phyloP scores from a whole-genome alignment of 2,329 filamentous ascomycete species.

The Orbilia brochopaga region DNA sequence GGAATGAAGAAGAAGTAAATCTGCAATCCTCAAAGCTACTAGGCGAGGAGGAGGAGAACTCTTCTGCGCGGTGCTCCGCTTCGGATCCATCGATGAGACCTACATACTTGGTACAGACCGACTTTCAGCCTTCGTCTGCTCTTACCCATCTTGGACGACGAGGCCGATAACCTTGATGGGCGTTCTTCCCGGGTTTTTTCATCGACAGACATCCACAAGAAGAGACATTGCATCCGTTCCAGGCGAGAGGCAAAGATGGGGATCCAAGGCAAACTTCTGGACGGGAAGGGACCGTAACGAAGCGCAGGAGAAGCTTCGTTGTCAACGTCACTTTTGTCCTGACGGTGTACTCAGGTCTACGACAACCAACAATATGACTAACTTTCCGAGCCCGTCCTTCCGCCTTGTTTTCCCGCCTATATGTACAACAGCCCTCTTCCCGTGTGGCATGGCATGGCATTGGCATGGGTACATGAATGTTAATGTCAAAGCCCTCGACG shows the following conservation, averaged over 20 bases:
- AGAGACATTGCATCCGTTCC: slow-evolving; percentile 13
- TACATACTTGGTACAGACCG: no score
- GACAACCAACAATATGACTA: slow-evolving; percentile 25
- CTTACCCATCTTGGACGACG: slow-evolving; percentile 41
- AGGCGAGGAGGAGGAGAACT: slow-evolving; percentile 19
- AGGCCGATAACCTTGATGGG: slow-evolving; percentile 34
- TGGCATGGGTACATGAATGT: slow-evolving; percentile 3
- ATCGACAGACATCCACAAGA: slow-evolving; percentile 15
- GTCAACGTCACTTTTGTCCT: slow-evolving; percentile 45
- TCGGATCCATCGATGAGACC: slow-evolving; percentile 25
- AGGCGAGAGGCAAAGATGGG: slow-evolving; percentile 16
- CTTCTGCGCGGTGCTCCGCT: slow-evolving; percentile 19
- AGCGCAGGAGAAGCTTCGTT: slow-evolving; percentile 33
- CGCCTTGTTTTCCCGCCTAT: slow-evolving; percentile 49
- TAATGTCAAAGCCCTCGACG: slow-evolving; percentile 33
- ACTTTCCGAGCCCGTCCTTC: slow-evolving; percentile 16
- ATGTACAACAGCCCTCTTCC: slow-evolving; percentile 33
- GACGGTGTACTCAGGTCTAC: background rate
- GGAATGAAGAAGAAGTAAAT: slow-evolving; percentile 12
- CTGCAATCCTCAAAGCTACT: slow-evolving; percentile 21
- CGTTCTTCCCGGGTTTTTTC: slow-evolving; percentile 47
- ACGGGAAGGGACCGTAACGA: slow-evolving; percentile 22
- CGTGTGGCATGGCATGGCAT: background rate
- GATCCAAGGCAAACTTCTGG: background rate
- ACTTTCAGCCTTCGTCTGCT: slow-evolving; percentile 47